These are phyloP conservation scores for Phytophthora agathidicida DNA, from an alignment of 352 stramenopile genomes.

Conservation along the genomic window DNA sequence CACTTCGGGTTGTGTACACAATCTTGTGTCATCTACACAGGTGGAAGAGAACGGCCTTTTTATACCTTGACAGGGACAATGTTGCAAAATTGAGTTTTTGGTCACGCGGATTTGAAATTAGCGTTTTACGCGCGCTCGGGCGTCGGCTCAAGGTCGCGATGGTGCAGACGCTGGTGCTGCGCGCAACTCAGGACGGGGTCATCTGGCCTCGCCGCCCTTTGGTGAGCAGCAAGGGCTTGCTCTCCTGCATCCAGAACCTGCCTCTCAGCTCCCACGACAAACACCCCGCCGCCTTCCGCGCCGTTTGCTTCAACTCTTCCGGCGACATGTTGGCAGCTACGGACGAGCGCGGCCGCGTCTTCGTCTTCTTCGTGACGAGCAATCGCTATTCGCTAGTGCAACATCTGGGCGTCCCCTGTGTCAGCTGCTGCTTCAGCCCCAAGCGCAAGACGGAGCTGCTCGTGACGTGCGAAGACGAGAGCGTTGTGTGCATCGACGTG, in stretches of 20 bases:
- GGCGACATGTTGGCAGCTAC: slow-evolving; percentile 70
- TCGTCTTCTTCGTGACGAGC: slow-evolving; percentile 75
- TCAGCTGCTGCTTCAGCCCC: slow-evolving; percentile 78
- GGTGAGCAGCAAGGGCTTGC: slow-evolving; percentile 68
- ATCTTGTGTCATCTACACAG: too few relatives aligned
- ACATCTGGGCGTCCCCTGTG: slow-evolving; percentile 61
- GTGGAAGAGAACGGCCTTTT: too few relatives aligned
- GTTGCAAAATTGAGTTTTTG: too few relatives aligned
- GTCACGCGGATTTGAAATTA: too few relatives aligned
- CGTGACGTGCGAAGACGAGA: slow-evolving; percentile 86
- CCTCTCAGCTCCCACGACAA: slow-evolving; percentile 68
- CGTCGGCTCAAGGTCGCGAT: too few relatives aligned
- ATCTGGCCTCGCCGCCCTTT: slow-evolving; percentile 78
- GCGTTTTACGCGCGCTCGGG: too few relatives aligned
- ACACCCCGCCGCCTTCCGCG: slow-evolving; percentile 53
- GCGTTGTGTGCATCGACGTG: slow-evolving; percentile 79
- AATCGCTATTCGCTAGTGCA: slow-evolving; percentile 83
- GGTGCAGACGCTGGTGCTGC: slow-evolving; percentile 72
- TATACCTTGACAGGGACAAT: too few relatives aligned
- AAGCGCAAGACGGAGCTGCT: slow-evolving; percentile 73
- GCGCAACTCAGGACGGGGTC: slow-evolving; percentile 68
- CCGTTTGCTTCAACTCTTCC: slow-evolving; percentile 68
- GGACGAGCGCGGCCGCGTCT: slow-evolving; percentile 82
- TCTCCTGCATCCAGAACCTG: slow-evolving; percentile 75
- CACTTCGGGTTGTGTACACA: too few relatives aligned